These are phyloP conservation scores for Posidonia oceanica DNA, from an alignment of 116 monocot species.

Conservation along the genomic window DNA sequence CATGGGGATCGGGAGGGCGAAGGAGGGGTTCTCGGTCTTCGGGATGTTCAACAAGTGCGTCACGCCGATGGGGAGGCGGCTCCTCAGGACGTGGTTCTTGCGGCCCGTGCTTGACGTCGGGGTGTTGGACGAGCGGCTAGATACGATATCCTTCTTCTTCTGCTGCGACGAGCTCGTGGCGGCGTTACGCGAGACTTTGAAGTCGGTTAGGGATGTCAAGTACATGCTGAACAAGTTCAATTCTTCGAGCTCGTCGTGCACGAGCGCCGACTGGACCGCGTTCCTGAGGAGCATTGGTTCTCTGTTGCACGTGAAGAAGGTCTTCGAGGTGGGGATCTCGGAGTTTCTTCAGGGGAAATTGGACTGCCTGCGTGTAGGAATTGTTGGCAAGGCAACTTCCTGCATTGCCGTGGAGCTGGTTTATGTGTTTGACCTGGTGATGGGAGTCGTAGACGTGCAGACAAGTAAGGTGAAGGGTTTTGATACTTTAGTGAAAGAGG, in stretches of 20 bases:
- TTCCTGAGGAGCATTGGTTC: slow-evolving; percentile 87
- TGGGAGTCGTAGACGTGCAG: slow-evolving; percentile 78
- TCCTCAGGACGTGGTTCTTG: slow-evolving; percentile 49
- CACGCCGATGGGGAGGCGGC: slow-evolving; percentile 86
- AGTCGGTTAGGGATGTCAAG: slow-evolving; percentile 47
- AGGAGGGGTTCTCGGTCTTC: slow-evolving; percentile 99
- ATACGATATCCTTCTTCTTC: slow-evolving; percentile 61
- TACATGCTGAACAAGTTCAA: slow-evolving; percentile 62
- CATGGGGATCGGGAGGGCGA: slow-evolving; percentile 99
- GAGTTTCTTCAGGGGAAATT: slow-evolving; percentile 63
- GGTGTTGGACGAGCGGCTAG: not conserved
- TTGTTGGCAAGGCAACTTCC: slow-evolving; percentile 69
- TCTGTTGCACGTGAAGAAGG: slow-evolving; percentile 77
- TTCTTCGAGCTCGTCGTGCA: slow-evolving; percentile 71
- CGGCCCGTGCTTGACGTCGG: not conserved
- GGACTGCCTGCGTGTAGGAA: slow-evolving; percentile 35
- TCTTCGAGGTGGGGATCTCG: slow-evolving; percentile 88
- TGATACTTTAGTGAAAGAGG: slow-evolving; percentile 91
- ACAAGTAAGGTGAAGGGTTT: slow-evolving; percentile 77
- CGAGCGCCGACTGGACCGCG: slow-evolving; percentile 67
- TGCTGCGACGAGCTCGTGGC: slow-evolving; percentile 74
- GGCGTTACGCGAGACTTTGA: slow-evolving; percentile 70
- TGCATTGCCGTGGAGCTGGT: slow-evolving; percentile 64
- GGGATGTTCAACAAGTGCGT: slow-evolving; percentile 99
- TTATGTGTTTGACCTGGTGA: slow-evolving; percentile 87